A percentile compares a stretch with the other conserved stretches of the same genome.
These are phyloP conservation scores for Candida insectorum DNA, from an alignment of 805 yeast species.

Conservation along the genomic window DNA sequence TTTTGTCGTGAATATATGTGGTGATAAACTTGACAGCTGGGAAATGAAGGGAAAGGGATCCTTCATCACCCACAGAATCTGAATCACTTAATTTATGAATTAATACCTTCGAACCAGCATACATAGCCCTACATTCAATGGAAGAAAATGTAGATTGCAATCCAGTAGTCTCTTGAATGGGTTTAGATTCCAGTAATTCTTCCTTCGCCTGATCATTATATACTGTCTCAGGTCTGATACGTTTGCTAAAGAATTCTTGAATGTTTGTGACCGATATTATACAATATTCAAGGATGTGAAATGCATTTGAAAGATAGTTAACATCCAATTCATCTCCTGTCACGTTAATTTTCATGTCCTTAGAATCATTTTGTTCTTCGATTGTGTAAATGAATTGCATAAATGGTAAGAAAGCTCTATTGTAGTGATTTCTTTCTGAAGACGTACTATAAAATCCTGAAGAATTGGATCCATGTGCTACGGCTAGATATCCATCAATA, in stretches of 20 bases:
- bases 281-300: conserved; percentile 51
- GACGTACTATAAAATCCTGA: conserved; percentile 45
- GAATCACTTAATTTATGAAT: conserved; percentile 42
- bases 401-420: conserved; percentile 66
- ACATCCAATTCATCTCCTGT: conserved; percentile 72
- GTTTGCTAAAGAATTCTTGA: conserved; percentile 28
- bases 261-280: conserved; percentile 45
- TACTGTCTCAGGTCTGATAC: conserved; percentile 14
- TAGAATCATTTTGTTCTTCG: conserved; percentile 21
- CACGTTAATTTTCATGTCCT: conserved; percentile 44
- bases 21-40: conserved; percentile 67
- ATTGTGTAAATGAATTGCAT: conserved; percentile 55
- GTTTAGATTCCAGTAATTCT: conserved; percentile 7
- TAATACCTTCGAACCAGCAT: conserved; percentile 67
- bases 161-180: conserved; percentile 12
- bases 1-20: conserved; percentile 45
- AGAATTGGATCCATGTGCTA: conserved; percentile 59
- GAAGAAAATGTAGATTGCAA: conserved; percentile 26
- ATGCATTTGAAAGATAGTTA: conserved; percentile 54
- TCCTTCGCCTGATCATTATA: too few relatives aligned
- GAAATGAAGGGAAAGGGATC: conserved; percentile 63
- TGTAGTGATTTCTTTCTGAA: conserved; percentile 46
- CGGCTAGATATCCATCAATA: conserved; percentile 65
- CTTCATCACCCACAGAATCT: conserved; percentile 32
- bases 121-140: conserved; percentile 50